phyloP scores from a whole-genome alignment of 768 basidiomycete genomes.

The Trametes villosa region DNA sequence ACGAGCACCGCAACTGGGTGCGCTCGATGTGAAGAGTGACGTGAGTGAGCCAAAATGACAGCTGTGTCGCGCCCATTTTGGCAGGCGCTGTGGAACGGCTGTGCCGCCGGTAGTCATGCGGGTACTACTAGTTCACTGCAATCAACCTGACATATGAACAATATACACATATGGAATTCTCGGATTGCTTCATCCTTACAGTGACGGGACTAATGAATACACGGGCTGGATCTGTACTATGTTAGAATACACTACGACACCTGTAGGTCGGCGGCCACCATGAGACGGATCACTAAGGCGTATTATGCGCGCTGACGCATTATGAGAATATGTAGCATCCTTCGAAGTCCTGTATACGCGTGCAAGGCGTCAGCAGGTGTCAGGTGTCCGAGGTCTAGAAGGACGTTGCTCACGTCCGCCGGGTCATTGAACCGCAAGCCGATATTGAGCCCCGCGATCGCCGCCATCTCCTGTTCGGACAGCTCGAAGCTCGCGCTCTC shows the following conservation, averaged over 20 bases:
- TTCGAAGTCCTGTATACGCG: conserved; percentile 17
- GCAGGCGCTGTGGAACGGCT: conserved; percentile 13
- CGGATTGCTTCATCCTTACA: no score
- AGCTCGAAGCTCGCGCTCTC: conserved; percentile 36
- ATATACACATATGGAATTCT: no score
- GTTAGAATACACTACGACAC: no score
- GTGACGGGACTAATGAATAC: no score
- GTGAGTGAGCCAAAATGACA: background rate
- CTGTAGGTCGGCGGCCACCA: no score
- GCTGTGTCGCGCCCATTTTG: conserved; percentile 10
- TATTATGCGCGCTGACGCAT: no score
- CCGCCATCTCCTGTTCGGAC: conserved; percentile 38
- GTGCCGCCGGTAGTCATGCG: no score
- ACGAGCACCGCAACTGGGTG: background rate
- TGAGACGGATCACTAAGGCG: no score
- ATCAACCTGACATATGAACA: no score
- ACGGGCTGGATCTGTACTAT: no score
- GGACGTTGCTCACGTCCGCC: conserved; percentile 27
- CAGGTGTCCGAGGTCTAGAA: background rate
- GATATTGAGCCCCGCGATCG: conserved; percentile 37
- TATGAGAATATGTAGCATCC: conserved; percentile 27
- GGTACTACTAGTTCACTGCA: no score
- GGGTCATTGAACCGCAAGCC: conserved; percentile 43
- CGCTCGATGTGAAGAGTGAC: background rate
- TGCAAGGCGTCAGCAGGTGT: background rate